Evolutionary conservation across 1,284 basidiomycete species (phyloP).

Genomic region (Austroboletus niveus): DNA sequence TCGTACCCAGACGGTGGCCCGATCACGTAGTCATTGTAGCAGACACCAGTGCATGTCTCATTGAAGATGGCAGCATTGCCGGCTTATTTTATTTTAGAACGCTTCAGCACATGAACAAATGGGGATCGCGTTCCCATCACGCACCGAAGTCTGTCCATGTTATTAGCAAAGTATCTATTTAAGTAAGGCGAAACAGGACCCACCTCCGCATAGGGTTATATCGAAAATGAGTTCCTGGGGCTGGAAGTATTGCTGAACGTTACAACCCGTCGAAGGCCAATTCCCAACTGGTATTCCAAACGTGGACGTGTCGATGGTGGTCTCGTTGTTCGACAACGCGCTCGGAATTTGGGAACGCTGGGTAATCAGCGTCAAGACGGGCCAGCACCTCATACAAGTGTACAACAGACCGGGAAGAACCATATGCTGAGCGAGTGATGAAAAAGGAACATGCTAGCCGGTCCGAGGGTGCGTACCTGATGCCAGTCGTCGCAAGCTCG

Average conservation of each 20-base stretch:
- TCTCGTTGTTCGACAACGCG: slow-evolving; percentile 50
- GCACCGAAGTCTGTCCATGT: slow-evolving; percentile 40
- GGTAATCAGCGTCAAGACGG: slow-evolving; percentile 4
- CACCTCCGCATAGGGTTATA: slow-evolving; percentile 69
- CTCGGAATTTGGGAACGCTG: slow-evolving; percentile 58
- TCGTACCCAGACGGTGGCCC: slow-evolving; percentile 63
- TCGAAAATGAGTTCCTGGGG: slow-evolving; percentile 70
- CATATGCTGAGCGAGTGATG: slow-evolving; percentile 51
- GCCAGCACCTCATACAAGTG: not conserved
- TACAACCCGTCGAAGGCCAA: slow-evolving; percentile 62
- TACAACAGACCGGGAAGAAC: slow-evolving; percentile 61
- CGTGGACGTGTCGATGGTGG: slow-evolving; percentile 57
- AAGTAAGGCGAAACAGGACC: slow-evolving; percentile 4
- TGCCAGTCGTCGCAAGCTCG: slow-evolving; percentile 61
- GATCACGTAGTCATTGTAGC: slow-evolving; percentile 76
- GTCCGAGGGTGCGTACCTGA: slow-evolving; percentile 44
- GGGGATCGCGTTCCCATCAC: slow-evolving; percentile 15
- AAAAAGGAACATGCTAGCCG: not conserved
- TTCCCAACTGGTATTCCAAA: slow-evolving; percentile 70
- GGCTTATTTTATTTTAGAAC: slow-evolving; percentile 26
- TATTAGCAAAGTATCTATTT: slow-evolving; percentile 2
- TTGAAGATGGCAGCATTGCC: slow-evolving; percentile 53
- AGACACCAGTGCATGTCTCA: slow-evolving; percentile 62
- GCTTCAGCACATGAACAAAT: not conserved
- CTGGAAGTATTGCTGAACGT: slow-evolving; percentile 58